Evolutionary conservation across 2,329 filamentous ascomycete species (phyloP).

Genomic region (Rhinocladiella mackenziei): DNA sequence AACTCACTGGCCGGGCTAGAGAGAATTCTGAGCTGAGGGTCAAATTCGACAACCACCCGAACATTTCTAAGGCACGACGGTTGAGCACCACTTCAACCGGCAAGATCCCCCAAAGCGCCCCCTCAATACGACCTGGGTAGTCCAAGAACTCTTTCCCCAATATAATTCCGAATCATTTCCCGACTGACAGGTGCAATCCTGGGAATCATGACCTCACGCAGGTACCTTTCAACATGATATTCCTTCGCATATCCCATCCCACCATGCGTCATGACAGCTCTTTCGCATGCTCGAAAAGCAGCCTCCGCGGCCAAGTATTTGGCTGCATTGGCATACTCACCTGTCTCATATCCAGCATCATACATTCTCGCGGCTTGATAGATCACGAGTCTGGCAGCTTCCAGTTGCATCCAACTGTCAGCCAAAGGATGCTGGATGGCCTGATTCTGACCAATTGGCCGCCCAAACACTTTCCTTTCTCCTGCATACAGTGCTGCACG

Average conservation of each 20-base stretch:
- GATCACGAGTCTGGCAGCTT: conserved; percentile 58
- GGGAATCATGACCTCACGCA: conserved; percentile 57
- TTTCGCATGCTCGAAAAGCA: conserved; percentile 57
- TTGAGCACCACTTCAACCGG: no score
- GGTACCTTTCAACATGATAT: conserved; percentile 59
- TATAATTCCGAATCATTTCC: conserved; percentile 47
- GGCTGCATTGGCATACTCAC: conserved; percentile 54
- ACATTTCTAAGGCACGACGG: no score
- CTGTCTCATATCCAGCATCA: conserved; percentile 50
- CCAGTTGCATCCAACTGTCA: conserved; percentile 57
- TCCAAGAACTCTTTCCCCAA: conserved; percentile 43
- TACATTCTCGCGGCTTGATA: conserved; percentile 59
- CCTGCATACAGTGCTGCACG: conserved; percentile 46
- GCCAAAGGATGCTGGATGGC: conserved; percentile 58
- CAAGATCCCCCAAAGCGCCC: no score
- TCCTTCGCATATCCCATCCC: conserved; percentile 63
- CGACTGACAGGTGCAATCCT: conserved; percentile 57
- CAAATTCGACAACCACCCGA: no score
- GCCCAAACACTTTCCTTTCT: conserved; percentile 52
- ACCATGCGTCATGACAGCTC: conserved; percentile 55
- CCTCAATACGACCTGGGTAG: conserved; percentile 43
- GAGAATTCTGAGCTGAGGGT: no score
- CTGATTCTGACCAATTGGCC: conserved; percentile 58
- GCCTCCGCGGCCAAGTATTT: conserved; percentile 60
- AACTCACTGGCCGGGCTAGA: no score